phyloP scores from a whole-genome alignment of 2,329 filamentous ascomycete species.

The Colletotrichum liriopes region DNA sequence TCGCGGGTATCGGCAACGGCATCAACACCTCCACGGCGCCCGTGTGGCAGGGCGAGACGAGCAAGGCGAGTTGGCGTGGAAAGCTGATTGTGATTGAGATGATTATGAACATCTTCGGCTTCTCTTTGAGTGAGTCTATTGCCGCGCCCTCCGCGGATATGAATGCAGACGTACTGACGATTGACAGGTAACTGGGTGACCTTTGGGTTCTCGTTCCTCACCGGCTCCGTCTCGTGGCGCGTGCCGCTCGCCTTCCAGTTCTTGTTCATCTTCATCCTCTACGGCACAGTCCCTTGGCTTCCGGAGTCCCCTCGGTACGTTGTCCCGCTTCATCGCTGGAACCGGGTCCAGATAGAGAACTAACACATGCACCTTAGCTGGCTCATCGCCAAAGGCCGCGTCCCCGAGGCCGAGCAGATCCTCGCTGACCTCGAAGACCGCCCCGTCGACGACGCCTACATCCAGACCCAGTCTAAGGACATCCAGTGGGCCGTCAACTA shows the following conservation, averaged over 20 bases:
- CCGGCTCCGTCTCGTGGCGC: conserved; percentile 55
- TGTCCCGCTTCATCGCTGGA: background rate
- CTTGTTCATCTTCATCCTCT: conserved; percentile 55
- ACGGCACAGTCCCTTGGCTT: conserved; percentile 49
- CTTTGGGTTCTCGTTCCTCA: conserved; percentile 54
- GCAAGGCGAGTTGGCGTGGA: conserved; percentile 51
- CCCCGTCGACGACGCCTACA: conserved; percentile 46
- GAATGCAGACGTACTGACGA: background rate
- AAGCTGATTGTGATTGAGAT: conserved; percentile 53
- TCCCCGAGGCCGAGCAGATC: conserved; percentile 51
- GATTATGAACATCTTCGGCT: conserved; percentile 52
- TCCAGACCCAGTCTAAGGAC: conserved; percentile 48
- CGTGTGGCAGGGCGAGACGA: conserved; percentile 56
- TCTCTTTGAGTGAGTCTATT: conserved; percentile 44
- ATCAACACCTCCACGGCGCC: conserved; percentile 55
- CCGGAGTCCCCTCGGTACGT: conserved; percentile 51
- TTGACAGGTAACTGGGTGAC: conserved; percentile 55
- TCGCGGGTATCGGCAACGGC: conserved; percentile 65
- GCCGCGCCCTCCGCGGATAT: no score
- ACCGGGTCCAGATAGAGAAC: background rate
- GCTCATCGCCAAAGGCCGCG: conserved; percentile 47
- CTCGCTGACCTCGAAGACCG: conserved; percentile 48
- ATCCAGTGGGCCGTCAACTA: conserved; percentile 52
- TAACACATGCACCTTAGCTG: conserved; percentile 31
- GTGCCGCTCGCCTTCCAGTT: conserved; percentile 62